Evolutionary conservation across 176 grass and related monocot genomes (phyloP), one percentile per base, ranked within the genome.

Genomic region (Zea luxurians): DNA sequence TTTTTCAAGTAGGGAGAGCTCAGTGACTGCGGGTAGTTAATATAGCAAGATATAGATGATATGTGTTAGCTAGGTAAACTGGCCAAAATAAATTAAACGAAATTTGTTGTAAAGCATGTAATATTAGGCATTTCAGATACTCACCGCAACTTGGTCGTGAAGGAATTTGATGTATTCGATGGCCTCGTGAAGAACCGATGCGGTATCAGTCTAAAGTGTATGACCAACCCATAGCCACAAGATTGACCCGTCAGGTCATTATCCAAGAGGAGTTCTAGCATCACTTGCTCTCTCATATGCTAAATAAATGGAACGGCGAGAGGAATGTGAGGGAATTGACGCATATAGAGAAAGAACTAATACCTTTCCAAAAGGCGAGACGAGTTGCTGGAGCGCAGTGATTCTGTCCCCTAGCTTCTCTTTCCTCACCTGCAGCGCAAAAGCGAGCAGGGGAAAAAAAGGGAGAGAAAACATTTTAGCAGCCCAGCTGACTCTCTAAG

Each of bases 301-400:
- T 73, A 71, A 70, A 61, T 78, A 74, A 67, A 65, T 80, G 48
- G n/a, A 64, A 70, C 42, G 54, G 37, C 7, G 68, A 83, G 74
- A 60, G 71, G 70, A 63, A 69, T 38, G 60, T n/a, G 11, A 84
- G 71, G 74, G 73, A 66, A 48, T 75, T 82, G 54, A 82, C 78
- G 37, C 69, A 82, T 16, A 80, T 27, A 27, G 55, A 70, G 54
- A 79, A 63, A 89, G 73, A 80, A 80, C 76, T 64, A 57, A 75
- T 88, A 98, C 95, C 95, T 98, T 98, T 94, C 95, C 95, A 92
- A 98, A 98, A 94, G 95, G 95, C 66, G 95, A 94, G 73, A 98
- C 95, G 86, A 98, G 80, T 83, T 98, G 95, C 87, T 98, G 95
- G 60, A 94, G 89, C 40, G 95, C 95, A 86, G 95, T 98, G 89